A percentile compares a stretch with the other conserved stretches of the same genome.
Conservation (phyloP, 345 rosid genomes). For the Salix brachista region DNA sequence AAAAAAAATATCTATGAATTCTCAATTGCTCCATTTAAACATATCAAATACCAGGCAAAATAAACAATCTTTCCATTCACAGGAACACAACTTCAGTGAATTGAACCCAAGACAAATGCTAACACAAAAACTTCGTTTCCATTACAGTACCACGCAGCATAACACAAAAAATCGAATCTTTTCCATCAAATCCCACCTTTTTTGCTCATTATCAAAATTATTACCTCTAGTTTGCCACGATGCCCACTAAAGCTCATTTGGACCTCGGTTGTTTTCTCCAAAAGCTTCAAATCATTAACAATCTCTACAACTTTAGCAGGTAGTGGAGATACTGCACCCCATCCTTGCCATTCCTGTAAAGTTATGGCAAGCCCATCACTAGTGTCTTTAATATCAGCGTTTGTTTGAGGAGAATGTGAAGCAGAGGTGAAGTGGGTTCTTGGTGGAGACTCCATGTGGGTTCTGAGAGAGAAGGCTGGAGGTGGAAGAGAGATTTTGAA, state of each 20-base stretch:
- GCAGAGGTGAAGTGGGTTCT: conserved; percentile 28
- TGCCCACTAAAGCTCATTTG: conserved; percentile 70
- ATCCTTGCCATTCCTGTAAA: conserved; percentile 69
- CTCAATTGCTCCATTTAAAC: neutral
- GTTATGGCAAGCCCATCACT: conserved; percentile 35
- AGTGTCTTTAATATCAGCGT: conserved; percentile 5
- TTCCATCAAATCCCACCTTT: neutral
- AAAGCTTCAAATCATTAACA: conserved; percentile 62
- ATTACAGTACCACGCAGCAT: neutral
- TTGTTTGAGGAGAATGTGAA: conserved; percentile 36
- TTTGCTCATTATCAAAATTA: conserved; percentile 1
- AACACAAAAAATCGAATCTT: neutral
- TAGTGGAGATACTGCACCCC: conserved; percentile 67
- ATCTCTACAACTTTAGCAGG: conserved; percentile 64
- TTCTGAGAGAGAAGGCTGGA: conserved; percentile 25
- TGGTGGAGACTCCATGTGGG: conserved; percentile 29
- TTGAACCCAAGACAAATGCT: neutral
- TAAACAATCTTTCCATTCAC: neutral
- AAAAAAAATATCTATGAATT: neutral
- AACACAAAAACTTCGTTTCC: neutral
- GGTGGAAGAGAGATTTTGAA: conserved; percentile 30
- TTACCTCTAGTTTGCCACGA: conserved; percentile 82
- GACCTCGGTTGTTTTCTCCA: conserved; percentile 54
- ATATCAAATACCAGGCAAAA: neutral
- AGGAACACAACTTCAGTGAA: neutral